phyloP scores from a whole-genome alignment of 148 eudicot genomes.

The Beta vulgaris region DNA sequence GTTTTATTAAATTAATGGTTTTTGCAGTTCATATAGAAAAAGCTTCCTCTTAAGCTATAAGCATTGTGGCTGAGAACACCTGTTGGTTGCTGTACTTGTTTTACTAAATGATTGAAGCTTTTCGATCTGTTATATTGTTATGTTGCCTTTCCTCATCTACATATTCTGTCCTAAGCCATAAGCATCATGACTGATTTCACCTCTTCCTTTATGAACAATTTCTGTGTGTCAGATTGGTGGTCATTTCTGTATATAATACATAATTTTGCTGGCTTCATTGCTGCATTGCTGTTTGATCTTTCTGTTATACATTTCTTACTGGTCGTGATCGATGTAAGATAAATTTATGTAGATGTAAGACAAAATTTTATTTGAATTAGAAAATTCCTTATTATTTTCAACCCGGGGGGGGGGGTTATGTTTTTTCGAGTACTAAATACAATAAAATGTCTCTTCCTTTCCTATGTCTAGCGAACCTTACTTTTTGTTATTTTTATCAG shows the following conservation, averaged over 20 bases:
- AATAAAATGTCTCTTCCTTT: neutral
- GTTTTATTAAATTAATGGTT: too few species aligned
- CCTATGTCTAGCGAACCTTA: neutral
- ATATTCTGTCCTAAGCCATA: neutral
- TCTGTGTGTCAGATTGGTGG: neutral
- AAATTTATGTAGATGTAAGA: too few species aligned
- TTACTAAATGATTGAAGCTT: too few species aligned
- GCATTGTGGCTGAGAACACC: too few species aligned
- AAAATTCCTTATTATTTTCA: neutral
- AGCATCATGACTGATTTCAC: neutral
- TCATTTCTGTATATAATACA: neutral
- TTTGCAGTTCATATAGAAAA: too few species aligned
- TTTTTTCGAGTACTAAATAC: neutral
- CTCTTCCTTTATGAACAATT: neutral
- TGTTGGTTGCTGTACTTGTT: too few species aligned
- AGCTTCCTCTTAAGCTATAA: too few species aligned
- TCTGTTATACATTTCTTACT: neutral
- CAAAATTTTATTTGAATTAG: neutral
- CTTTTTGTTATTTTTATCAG: constrained; percentile 30
- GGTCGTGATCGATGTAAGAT: neutral
- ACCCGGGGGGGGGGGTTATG: neutral
- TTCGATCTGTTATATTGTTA: too few species aligned
- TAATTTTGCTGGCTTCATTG: neutral
- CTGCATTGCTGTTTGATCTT: neutral
- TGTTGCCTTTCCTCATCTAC: too few species aligned